Conservation (phyloP, 768 basidiomycete genomes). For the Dacryopinax primogenitus region DNA sequence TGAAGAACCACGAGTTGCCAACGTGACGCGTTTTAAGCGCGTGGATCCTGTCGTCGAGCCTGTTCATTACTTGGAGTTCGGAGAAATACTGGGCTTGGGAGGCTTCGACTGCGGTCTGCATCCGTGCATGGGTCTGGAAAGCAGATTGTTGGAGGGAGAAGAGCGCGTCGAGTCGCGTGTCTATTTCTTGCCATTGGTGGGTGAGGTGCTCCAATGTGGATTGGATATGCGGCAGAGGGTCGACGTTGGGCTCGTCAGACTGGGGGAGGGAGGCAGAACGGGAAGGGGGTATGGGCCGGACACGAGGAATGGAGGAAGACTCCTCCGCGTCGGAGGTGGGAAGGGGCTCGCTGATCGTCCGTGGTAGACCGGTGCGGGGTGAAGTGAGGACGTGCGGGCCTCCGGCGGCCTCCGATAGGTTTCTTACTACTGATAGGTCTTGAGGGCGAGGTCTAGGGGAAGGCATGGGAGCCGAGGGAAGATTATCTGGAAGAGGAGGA, state of each 20-base stretch:
- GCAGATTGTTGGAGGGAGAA: not conserved
- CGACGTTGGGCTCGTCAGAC: not conserved
- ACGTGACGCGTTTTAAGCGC: not conserved
- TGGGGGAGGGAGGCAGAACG: slow-evolving; percentile 4
- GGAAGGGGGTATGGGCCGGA: not conserved
- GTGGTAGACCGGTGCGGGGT: not conserved
- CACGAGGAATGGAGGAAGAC: not conserved
- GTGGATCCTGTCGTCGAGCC: slow-evolving; percentile 6
- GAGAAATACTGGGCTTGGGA: not conserved
- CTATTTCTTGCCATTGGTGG: not conserved
- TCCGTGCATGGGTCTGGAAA: not conserved
- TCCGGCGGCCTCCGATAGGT: not conserved
- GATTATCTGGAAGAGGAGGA: not conserved
- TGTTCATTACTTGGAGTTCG: not conserved
- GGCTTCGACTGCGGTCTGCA: not conserved
- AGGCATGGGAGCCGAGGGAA: not conserved
- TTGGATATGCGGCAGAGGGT: not conserved
- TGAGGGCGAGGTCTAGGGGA: no score
- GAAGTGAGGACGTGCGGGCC: not conserved
- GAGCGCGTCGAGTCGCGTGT: not conserved
- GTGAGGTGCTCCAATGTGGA: not conserved
- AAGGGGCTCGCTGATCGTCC: not conserved
- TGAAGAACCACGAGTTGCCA: slow-evolving; percentile 2
- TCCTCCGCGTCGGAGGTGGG: not conserved
- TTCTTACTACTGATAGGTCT: no score